Evolutionary conservation across 176 grass and related monocot genomes (phyloP).

Genomic region (Carex parvula): DNA sequence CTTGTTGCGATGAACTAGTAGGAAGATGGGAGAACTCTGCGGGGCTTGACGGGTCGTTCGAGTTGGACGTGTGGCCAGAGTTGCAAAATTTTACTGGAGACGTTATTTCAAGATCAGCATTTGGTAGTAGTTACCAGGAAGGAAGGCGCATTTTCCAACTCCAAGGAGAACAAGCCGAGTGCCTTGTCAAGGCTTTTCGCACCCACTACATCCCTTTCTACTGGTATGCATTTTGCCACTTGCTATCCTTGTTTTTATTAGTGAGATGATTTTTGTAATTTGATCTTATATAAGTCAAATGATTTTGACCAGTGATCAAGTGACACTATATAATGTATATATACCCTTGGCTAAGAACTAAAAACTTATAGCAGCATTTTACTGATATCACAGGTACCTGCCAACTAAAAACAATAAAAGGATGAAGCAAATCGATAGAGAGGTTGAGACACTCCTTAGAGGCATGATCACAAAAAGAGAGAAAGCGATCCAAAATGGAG

Average conservation of each 20-base stretch:
- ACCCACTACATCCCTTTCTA: slow-evolving; percentile 30
- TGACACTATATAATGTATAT: too few species aligned
- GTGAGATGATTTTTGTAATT: not conserved
- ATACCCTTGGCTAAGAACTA: too few species aligned
- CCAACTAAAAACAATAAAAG: slow-evolving; percentile 27
- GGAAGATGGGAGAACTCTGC: slow-evolving; percentile 29
- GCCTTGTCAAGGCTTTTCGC: slow-evolving; percentile 15
- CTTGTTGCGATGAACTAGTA: slow-evolving; percentile 24
- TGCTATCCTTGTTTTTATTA: not conserved
- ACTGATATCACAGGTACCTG: slow-evolving; percentile 13
- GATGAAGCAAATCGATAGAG: slow-evolving; percentile 19
- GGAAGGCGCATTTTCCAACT: slow-evolving; percentile 39
- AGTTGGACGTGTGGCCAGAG: slow-evolving; percentile 40
- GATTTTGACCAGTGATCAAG: not conserved
- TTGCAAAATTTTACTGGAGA: slow-evolving; percentile 35
- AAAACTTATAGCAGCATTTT: not conserved
- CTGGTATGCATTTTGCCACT: slow-evolving; percentile 7
- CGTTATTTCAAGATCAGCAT: slow-evolving; percentile 42
- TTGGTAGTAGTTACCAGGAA: slow-evolving; percentile 43
- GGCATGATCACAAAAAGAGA: slow-evolving; percentile 27
- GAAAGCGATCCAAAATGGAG: slow-evolving; percentile 7
- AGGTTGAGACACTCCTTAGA: slow-evolving; percentile 23
- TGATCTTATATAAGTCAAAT: not conserved
- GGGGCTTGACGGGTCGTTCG: not conserved
- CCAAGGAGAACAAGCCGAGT: slow-evolving; percentile 29